A percentile compares a stretch with the other conserved stretches of the same genome.
These are phyloP conservation scores for Graphilbum sp. DNA, from an alignment of 2,329 filamentous ascomycete genomes.

Conservation along the genomic window DNA sequence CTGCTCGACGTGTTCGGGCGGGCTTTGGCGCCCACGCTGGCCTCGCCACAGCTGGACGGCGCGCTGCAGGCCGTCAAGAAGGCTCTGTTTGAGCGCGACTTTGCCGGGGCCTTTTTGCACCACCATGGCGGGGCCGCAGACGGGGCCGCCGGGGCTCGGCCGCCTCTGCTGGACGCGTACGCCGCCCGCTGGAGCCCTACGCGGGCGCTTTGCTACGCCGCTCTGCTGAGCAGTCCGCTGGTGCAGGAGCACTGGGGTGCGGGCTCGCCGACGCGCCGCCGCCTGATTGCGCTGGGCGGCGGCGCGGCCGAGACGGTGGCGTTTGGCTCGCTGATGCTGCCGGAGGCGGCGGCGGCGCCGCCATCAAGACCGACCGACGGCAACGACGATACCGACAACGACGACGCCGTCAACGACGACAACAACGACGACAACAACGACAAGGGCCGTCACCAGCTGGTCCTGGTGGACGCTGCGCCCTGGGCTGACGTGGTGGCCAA, in stretches of 20 bases:
- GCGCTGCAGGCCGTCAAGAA: slow-evolving; percentile 70
- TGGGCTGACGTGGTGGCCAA: slow-evolving; percentile 50
- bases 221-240: slow-evolving; percentile 24
- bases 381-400: no score
- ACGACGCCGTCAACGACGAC: no score
- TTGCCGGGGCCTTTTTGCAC: slow-evolving; percentile 60
- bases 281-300: slow-evolving; percentile 26
- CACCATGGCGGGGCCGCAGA: no score
- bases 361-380: no score
- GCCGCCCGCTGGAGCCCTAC: slow-evolving; percentile 82
- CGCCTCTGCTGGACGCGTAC: slow-evolving; percentile 54
- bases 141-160: neutral
- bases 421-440: no score
- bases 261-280: neutral
- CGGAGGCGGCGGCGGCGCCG: slow-evolving; percentile 3
- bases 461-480: slow-evolving; percentile 65
- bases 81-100: slow-evolving; percentile 75
- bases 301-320: slow-evolving; percentile 46
- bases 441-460: slow-evolving; percentile 24
- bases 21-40: slow-evolving; percentile 38
- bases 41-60: slow-evolving; percentile 28
- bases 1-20: slow-evolving; percentile 57
- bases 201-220: slow-evolving; percentile 65
- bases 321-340: slow-evolving; percentile 26
- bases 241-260: slow-evolving; percentile 6